These are phyloP conservation scores for Fusarium virguliforme DNA, from an alignment of 2,329 filamentous ascomycete species.

Conservation along the genomic window DNA sequence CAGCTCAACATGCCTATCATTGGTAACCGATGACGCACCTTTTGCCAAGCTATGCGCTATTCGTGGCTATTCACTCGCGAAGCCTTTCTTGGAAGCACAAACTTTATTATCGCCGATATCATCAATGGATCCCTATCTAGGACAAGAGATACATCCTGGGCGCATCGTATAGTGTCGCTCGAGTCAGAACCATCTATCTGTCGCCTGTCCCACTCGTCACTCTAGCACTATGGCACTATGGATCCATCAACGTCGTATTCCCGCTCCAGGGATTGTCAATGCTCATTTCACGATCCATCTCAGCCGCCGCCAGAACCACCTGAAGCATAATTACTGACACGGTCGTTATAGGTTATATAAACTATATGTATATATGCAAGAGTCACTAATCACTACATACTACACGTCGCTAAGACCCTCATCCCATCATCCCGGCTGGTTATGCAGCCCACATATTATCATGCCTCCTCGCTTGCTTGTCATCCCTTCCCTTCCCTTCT, in stretches of 20 bases:
- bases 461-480: slow-evolving; percentile 17
- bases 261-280: not conserved
- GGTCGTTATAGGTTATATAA: slow-evolving; percentile 32
- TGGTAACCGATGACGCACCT: slow-evolving; percentile 17
- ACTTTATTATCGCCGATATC: slow-evolving; percentile 6
- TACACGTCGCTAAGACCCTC: slow-evolving; percentile 14
- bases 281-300: slow-evolving; percentile 9
- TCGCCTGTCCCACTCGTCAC: slow-evolving; percentile 14
- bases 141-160: not conserved
- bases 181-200: slow-evolving; percentile 22
- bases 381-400: slow-evolving; percentile 27
- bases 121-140: too few species aligned
- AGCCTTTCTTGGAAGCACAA: slow-evolving; percentile 26
- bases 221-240: not conserved
- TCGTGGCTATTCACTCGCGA: slow-evolving; percentile 12
- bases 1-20: not conserved
- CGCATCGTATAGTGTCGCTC: not conserved
- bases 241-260: slow-evolving; percentile 14
- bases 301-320: not conserved
- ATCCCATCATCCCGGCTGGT: slow-evolving; percentile 16
- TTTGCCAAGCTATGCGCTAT: slow-evolving; percentile 36
- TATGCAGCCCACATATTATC: slow-evolving; percentile 36
- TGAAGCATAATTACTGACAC: not conserved
- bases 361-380: slow-evolving; percentile 41
- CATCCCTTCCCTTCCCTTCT: slow-evolving; percentile 22